phyloP scores from a whole-genome alignment of 2,329 filamentous ascomycete species.

The Aspergillus jensenii region DNA sequence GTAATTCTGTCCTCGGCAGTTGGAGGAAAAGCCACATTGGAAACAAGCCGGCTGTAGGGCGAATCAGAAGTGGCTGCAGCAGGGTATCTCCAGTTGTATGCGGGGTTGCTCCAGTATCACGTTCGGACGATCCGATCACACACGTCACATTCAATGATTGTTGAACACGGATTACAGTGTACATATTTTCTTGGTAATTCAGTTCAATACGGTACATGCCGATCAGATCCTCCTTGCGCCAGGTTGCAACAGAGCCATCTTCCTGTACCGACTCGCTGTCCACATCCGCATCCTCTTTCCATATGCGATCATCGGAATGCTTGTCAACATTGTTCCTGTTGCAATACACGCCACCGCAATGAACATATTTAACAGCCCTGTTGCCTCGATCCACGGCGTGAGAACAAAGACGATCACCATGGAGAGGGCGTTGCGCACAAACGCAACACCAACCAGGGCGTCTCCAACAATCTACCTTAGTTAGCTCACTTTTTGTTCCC shows the following conservation, averaged over 20 bases:
- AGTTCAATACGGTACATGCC: neutral
- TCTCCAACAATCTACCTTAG: conserved; percentile 46
- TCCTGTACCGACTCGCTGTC: conserved; percentile 4
- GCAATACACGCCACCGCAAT: conserved; percentile 14
- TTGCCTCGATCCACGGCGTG: conserved; percentile 19
- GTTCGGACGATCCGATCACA: no score
- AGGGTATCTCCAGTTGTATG: no score
- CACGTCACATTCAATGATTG: no score
- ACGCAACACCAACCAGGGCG: conserved; percentile 46
- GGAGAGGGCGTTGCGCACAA: conserved; percentile 46
- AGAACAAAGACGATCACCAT: conserved; percentile 47
- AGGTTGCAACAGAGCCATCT: neutral
- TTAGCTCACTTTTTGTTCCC: neutral
- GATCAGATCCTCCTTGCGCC: neutral
- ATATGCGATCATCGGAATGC: conserved; percentile 24
- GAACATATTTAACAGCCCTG: neutral
- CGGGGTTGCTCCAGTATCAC: no score
- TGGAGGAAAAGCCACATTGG: no score
- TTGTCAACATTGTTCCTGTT: conserved; percentile 16
- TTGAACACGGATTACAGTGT: no score
- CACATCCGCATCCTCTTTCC: conserved; percentile 22
- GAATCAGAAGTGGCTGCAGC: no score
- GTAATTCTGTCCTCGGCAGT: no score
- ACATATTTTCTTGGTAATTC: no score
- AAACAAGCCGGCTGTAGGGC: no score